These are phyloP conservation scores for Glaciozyma martinii DNA, from an alignment of 768 basidiomycete genomes.

Conservation along the genomic window DNA sequence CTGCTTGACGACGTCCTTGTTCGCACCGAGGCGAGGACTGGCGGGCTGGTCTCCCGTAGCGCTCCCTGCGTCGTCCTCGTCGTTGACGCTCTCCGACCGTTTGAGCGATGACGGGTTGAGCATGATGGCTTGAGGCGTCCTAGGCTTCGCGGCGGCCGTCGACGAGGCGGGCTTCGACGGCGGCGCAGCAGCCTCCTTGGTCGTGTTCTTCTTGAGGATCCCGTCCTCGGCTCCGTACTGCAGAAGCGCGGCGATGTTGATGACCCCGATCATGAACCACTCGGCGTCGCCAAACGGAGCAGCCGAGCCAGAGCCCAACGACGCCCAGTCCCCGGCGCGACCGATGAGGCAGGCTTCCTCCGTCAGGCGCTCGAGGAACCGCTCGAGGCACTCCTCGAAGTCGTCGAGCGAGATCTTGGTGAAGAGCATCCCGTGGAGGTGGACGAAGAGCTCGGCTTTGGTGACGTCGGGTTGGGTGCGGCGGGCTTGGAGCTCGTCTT, in stretches of 20 bases:
- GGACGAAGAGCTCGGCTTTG: slow-evolving; percentile 69
- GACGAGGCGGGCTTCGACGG: background rate
- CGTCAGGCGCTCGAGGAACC: slow-evolving; percentile 60
- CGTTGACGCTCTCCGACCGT: background rate
- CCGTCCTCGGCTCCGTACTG: slow-evolving; percentile 77
- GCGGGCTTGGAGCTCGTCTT: slow-evolving; percentile 59
- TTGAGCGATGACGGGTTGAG: slow-evolving; percentile 17
- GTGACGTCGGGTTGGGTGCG: slow-evolving; percentile 65
- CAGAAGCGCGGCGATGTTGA: slow-evolving; percentile 70
- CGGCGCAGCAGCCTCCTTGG: background rate
- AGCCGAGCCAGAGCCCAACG: slow-evolving; percentile 39
- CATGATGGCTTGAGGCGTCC: slow-evolving; percentile 28
- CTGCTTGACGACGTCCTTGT: slow-evolving; percentile 28
- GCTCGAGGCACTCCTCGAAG: slow-evolving; percentile 67
- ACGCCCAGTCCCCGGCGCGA: background rate
- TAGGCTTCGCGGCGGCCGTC: background rate
- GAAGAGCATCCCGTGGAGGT: slow-evolving; percentile 94
- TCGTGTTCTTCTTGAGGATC: slow-evolving; percentile 49
- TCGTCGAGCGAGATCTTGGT: slow-evolving; percentile 91
- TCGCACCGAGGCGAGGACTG: background rate
- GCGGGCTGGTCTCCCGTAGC: background rate
- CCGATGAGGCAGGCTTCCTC: slow-evolving; percentile 19
- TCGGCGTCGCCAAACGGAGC: slow-evolving; percentile 46
- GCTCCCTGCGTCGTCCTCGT: background rate
- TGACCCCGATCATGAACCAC: slow-evolving; percentile 93